Evolutionary conservation across 2,329 filamentous ascomycete genomes (phyloP).

Genomic region (Alternaria incomplexa): DNA sequence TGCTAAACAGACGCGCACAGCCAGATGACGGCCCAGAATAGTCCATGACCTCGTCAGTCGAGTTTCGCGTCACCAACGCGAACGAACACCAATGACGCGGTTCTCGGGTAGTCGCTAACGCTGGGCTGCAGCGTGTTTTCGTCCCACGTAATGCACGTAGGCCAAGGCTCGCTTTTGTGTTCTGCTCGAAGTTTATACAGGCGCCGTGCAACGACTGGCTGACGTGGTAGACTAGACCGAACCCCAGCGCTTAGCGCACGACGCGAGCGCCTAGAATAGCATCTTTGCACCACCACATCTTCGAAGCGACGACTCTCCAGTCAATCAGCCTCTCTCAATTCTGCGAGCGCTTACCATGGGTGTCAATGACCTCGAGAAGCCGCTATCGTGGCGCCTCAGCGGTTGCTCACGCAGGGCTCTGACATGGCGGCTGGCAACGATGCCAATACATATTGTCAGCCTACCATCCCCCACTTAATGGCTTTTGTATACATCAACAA

Average conservation of each 20-base stretch:
- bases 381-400: slow-evolving; percentile 44
- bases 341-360: slow-evolving; percentile 44
- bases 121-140: slow-evolving; percentile 19
- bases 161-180: slow-evolving; percentile 41
- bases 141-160: slow-evolving; percentile 33
- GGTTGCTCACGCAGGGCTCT: slow-evolving; percentile 40
- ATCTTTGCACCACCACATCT: slow-evolving; percentile 38
- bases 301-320: slow-evolving; percentile 28
- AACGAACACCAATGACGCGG: background rate
- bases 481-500: slow-evolving; percentile 35
- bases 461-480: slow-evolving; percentile 34
- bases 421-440: slow-evolving; percentile 38
- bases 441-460: slow-evolving; percentile 45
- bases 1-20: background rate
- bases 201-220: slow-evolving; percentile 28
- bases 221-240: slow-evolving; percentile 25
- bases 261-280: slow-evolving; percentile 40
- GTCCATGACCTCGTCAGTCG: background rate
- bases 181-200: slow-evolving; percentile 28
- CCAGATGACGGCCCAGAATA: background rate
- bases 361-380: slow-evolving; percentile 33
- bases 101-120: slow-evolving; percentile 4
- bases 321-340: slow-evolving; percentile 25
- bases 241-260: slow-evolving; percentile 40
- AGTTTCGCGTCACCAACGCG: background rate